These are phyloP conservation scores for Fraxinus pennsylvanica DNA, from an alignment of 257 asterid species.

Conservation along the genomic window DNA sequence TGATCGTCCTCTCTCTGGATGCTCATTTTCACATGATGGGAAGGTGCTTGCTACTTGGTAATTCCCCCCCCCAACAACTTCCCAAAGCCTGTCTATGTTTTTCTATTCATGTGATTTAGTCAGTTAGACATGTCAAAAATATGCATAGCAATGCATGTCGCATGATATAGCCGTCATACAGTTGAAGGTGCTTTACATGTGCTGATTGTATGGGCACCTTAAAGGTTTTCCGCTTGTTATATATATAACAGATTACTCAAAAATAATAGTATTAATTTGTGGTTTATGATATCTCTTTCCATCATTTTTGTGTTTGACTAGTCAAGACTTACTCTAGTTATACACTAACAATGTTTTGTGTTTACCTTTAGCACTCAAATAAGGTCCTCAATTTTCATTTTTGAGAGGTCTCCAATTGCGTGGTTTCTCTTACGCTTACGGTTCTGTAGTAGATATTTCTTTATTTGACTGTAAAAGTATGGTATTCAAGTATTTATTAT, in stretches of 20 bases:
- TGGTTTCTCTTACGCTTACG: background rate
- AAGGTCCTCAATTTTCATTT: background rate
- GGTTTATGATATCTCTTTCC: background rate
- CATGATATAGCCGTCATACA: slow-evolving; percentile 6
- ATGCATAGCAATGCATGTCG: background rate
- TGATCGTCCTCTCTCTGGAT: slow-evolving; percentile 91
- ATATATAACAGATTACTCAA: background rate
- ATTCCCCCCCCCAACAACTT: slow-evolving; percentile 5
- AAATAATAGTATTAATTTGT: background rate
- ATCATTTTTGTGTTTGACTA: background rate
- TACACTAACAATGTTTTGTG: background rate
- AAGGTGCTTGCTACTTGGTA: slow-evolving; percentile 95
- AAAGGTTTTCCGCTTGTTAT: background rate
- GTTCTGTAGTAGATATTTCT: background rate
- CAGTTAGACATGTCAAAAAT: background rate
- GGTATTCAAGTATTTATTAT: background rate
- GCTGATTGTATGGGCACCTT: slow-evolving; percentile 10
- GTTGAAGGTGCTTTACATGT: slow-evolving; percentile 11
- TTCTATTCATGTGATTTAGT: background rate
- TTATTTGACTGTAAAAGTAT: background rate
- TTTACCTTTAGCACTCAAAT: background rate
- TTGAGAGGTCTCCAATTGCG: background rate
- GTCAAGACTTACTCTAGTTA: background rate
- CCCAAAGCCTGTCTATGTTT: background rate
- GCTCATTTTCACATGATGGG: slow-evolving; percentile 83